These are phyloP conservation scores for Venturia aucupariae DNA, from an alignment of 2,329 filamentous ascomycete species.

Conservation along the genomic window DNA sequence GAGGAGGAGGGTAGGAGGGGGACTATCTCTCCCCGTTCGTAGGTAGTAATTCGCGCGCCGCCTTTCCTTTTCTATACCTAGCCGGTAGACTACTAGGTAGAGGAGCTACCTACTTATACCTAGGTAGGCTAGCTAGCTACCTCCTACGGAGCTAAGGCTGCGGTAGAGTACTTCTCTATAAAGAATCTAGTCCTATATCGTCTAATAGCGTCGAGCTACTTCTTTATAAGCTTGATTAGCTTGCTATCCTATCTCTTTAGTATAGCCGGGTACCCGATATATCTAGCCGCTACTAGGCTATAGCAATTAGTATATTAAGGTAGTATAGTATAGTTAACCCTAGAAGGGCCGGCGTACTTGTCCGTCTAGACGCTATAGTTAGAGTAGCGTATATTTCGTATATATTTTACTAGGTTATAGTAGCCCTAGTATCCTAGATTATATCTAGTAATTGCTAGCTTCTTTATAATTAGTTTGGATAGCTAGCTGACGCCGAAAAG, in stretches of 20 bases:
- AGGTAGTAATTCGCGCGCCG: no score
- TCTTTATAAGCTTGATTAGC: background rate
- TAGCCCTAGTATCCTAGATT: background rate
- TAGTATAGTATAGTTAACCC: background rate
- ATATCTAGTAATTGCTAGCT: background rate
- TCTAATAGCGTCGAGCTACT: background rate
- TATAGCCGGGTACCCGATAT: background rate
- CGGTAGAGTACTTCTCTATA: no score
- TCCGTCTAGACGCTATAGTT: background rate
- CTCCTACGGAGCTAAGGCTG: no score
- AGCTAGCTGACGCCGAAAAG: background rate
- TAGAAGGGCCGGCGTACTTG: background rate
- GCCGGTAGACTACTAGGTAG: no score
- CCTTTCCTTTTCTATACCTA: no score
- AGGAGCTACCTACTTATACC: no score
- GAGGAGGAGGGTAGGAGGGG: no score
- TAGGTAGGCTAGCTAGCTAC: no score
- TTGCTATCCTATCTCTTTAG: background rate
- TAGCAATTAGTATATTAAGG: background rate
- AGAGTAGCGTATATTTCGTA: background rate
- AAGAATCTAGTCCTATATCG: background rate
- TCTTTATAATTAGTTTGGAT: background rate
- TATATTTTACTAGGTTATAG: background rate
- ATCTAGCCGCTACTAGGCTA: background rate
- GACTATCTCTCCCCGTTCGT: no score